phyloP scores from a whole-genome alignment of 83 land plant genomes.

The Diphasiastrum complanatum region DNA sequence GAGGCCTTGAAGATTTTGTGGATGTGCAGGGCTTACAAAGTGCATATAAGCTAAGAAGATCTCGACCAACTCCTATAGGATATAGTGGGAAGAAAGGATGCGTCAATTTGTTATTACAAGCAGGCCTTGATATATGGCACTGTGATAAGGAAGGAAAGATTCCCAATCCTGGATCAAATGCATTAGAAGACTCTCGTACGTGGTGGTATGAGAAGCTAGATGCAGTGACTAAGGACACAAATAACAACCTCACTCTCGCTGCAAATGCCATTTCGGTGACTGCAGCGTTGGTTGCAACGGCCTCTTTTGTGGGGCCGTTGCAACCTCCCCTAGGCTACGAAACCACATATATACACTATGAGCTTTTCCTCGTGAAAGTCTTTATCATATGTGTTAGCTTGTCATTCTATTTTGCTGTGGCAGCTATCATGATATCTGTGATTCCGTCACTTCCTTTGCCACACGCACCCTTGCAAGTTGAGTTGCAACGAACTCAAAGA shows the following conservation, averaged over 20 bases:
- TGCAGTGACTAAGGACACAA: not conserved
- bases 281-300: conserved; percentile 7
- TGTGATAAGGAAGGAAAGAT: not conserved
- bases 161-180: conserved; percentile 2
- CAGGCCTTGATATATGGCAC: conserved; percentile 1
- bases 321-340: conserved; percentile 7
- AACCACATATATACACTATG: too few relatives aligned
- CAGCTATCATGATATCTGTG: too few relatives aligned
- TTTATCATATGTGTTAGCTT: too few relatives aligned
- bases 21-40: too few relatives aligned
- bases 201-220: conserved; percentile 14
- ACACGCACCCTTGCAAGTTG: too few relatives aligned
- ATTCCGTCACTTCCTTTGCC: too few relatives aligned
- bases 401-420: too few relatives aligned
- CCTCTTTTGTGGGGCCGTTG: conserved; percentile 9
- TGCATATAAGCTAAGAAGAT: too few relatives aligned
- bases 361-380: too few relatives aligned
- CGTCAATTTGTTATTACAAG: conserved; percentile 11
- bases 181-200: not conserved
- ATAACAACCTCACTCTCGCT: conserved; percentile 1
- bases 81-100: conserved; percentile 4
- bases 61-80: too few relatives aligned
- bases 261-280: conserved; percentile 11
- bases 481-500: too few relatives aligned
- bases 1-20: too few relatives aligned